A percentile compares a stretch with the other conserved stretches of the same genome.
These are phyloP conservation scores for Podospora australis DNA, from an alignment of 495 filamentous ascomycete genomes.

Conservation along the genomic window DNA sequence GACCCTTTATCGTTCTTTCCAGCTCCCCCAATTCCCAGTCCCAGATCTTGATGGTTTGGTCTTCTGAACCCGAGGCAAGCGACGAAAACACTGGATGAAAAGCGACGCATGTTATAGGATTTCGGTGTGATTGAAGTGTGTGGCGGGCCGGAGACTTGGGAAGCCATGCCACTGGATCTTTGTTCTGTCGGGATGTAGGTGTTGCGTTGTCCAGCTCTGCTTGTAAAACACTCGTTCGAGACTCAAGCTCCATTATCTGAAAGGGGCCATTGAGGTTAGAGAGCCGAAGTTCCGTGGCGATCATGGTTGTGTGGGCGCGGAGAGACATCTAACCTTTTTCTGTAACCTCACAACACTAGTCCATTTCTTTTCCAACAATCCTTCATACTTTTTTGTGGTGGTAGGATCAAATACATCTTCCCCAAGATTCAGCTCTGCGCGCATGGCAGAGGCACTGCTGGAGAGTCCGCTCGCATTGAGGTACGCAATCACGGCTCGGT, in stretches of 20 bases:
- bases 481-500: constrained; percentile 88
- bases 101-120: constrained; percentile 77
- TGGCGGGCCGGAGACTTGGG: constrained; percentile 74
- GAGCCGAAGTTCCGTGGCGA: background rate
- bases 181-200: constrained; percentile 73
- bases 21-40: constrained; percentile 95
- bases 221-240: constrained; percentile 62
- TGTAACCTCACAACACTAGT: constrained; percentile 85
- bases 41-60: constrained; percentile 90
- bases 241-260: constrained; percentile 92
- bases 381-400: constrained; percentile 83
- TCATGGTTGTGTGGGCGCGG: background rate
- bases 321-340: constrained; percentile 59
- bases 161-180: constrained; percentile 83
- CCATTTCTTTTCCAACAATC: constrained; percentile 92
- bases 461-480: constrained; percentile 63
- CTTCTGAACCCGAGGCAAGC: constrained; percentile 86
- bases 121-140: constrained; percentile 76
- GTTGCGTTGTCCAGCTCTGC: constrained; percentile 77
- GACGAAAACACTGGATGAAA: constrained; percentile 94
- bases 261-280: background rate
- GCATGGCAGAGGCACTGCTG: constrained; percentile 60
- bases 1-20: constrained; percentile 86
- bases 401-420: constrained; percentile 65
- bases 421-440: constrained; percentile 57